Evolutionary conservation across 768 basidiomycete species (phyloP), one percentile per base, ranked within the genome.

Genomic region (Panaeolus cyanescens): DNA sequence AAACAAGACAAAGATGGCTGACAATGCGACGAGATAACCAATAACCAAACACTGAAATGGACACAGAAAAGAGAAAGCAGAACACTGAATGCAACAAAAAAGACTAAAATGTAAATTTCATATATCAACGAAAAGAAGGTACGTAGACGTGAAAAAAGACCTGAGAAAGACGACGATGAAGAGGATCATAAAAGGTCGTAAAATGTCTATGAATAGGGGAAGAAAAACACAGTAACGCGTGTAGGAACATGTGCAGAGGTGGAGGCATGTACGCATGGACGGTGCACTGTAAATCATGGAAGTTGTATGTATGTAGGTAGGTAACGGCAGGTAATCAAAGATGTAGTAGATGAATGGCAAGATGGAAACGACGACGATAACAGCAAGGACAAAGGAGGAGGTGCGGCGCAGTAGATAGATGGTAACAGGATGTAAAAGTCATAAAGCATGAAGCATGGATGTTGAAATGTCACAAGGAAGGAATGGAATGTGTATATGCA

Each of bases 151-250:
- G 45, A 54, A 34, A 20, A 22, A 42, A 42, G 7, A 42, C 22
- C 19, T n/a, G n/a, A n/a, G n/a, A 22, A 42, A 42, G 22, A 20
- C 39, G 19, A 42, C 39, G 39, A 42, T 22, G 39, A 39, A 39
- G 37, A 20, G 20, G 20, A 40, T 67, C 71, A 63, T 72, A 55
- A 72, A 50, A 62, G 55, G 65, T 71, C 70, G 67, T 71, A 58
- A 71, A 63, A 56, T 53, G 57, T 39, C 32, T 22, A 32, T 42
- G 54, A 36, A 37, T 54, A 39, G 28, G 12, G 25, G 37, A 34
- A 37, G 55, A 61, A 30, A 54, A 57, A 31, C 15, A 30, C 36
- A 45, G 30, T 37, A 37, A 55, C n/a, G 31, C 28, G 56, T 45
- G 45, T 25, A 42, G 22, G 54, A 55, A 56, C 39, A 59, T 42